Conservation (phyloP, 768 basidiomycete species). For the Pulveroboletus sp. region DNA sequence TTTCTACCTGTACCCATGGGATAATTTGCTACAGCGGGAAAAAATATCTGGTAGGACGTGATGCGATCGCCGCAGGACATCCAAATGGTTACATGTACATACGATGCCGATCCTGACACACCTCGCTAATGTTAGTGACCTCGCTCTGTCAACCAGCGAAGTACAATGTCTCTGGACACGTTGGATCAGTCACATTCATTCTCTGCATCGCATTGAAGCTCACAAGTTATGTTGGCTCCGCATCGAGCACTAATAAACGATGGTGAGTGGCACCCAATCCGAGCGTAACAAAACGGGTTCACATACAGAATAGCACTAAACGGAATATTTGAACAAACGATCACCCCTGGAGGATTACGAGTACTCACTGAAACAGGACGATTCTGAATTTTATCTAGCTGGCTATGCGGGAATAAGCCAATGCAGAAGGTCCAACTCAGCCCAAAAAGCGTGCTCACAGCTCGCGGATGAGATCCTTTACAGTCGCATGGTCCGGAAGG, state of each 20-base stretch:
- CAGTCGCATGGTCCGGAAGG: constrained; percentile 64
- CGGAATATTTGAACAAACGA: neutral
- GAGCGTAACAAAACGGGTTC: neutral
- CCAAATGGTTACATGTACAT: neutral
- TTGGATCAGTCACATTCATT: neutral
- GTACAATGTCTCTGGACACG: constrained; percentile 64
- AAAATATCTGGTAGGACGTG: neutral
- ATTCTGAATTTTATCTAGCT: constrained; percentile 75
- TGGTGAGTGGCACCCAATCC: neutral
- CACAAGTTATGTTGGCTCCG: constrained; percentile 92
- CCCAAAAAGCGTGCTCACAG: constrained; percentile 43
- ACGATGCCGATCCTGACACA: neutral
- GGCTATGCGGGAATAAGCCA: constrained; percentile 28
- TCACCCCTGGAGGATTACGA: neutral
- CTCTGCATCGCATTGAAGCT: constrained; percentile 19
- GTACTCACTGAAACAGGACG: constrained; percentile 79
- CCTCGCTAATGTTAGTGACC: constrained; percentile 47
- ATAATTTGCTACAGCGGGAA: neutral
- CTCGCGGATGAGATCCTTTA: constrained; percentile 78
- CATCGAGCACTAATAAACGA: constrained; percentile 75
- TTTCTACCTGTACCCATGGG: neutral
- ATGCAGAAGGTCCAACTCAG: too few species aligned
- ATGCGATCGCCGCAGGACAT: neutral
- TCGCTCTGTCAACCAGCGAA: constrained; percentile 80
- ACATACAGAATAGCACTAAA: constrained; percentile 75